A percentile compares a stretch with the other conserved stretches of the same genome.
Conservation (phyloP, 1,284 basidiomycete genomes). For the Sporisorium reilianum region DNA sequence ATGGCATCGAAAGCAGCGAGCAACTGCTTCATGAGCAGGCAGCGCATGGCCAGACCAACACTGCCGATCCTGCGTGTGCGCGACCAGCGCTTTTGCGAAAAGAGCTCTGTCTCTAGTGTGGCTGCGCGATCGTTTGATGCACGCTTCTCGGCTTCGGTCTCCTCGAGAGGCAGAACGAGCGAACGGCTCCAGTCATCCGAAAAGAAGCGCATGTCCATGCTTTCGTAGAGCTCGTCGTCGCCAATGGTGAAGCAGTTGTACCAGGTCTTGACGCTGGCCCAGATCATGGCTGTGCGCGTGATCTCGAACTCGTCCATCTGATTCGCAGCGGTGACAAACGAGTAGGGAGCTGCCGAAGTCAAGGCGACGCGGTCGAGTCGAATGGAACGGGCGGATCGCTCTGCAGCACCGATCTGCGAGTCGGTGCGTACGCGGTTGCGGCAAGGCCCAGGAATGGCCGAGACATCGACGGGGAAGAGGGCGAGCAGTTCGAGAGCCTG, state of each 20-base stretch:
- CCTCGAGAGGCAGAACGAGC: slow-evolving; percentile 12
- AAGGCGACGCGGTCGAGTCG: slow-evolving; percentile 41
- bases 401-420: slow-evolving; percentile 31
- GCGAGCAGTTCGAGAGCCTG: slow-evolving; percentile 42
- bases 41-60: slow-evolving; percentile 36
- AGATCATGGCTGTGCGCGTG: slow-evolving; percentile 33
- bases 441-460: slow-evolving; percentile 38
- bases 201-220: slow-evolving; percentile 33
- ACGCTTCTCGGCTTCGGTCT: not conserved
- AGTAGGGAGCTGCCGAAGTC: slow-evolving; percentile 38
- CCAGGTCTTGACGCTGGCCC: slow-evolving; percentile 49
- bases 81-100: slow-evolving; percentile 29
- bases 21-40: slow-evolving; percentile 26
- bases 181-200: slow-evolving; percentile 39
- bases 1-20: slow-evolving; percentile 33
- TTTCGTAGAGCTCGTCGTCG: slow-evolving; percentile 48
- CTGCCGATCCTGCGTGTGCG: slow-evolving; percentile 28
- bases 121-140: not conserved
- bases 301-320: slow-evolving; percentile 40
- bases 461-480: slow-evolving; percentile 46
- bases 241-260: slow-evolving; percentile 40
- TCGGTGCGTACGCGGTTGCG: slow-evolving; percentile 44
- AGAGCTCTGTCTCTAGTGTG: slow-evolving; percentile 18
- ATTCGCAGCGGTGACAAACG: slow-evolving; percentile 26
- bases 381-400: slow-evolving; percentile 36